A percentile compares a stretch with the other conserved stretches of the same genome.
phyloP scores from a whole-genome alignment of 306 rosid genomes.

The Hippophae gyantsensis region DNA sequence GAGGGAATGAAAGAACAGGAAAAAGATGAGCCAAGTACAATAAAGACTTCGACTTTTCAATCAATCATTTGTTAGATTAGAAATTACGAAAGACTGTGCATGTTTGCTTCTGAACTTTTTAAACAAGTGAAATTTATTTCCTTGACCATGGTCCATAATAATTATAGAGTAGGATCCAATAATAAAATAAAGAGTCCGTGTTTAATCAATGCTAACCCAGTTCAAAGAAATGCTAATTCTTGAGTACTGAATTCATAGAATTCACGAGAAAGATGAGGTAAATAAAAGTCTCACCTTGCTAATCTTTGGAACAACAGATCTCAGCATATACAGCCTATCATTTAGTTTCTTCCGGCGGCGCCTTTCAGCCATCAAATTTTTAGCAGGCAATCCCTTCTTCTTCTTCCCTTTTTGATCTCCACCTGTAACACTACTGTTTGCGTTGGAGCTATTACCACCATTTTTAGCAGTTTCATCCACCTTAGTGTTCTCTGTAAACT shows the following conservation, averaged over 20 bases:
- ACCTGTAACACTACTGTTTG: conserved; percentile 34
- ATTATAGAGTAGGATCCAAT: too few relatives aligned
- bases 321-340: conserved; percentile 90
- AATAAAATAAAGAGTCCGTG: too few relatives aligned
- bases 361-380: conserved; percentile 97
- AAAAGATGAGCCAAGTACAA: too few relatives aligned
- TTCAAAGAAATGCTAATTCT: too few relatives aligned
- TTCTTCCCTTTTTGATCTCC: conserved; percentile 86
- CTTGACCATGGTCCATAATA: background rate
- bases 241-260: background rate
- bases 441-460: conserved; percentile 39
- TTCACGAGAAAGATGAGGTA: background rate
- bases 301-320: conserved; percentile 96
- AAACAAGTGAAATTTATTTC: background rate
- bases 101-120: background rate
- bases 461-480: conserved; percentile 39
- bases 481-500: conserved; percentile 32
- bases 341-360: conserved; percentile 94
- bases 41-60: too few relatives aligned
- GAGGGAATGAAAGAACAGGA: background rate
- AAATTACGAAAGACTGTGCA: background rate
- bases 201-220: too few relatives aligned
- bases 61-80: too few relatives aligned
- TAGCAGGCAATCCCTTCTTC: conserved; percentile 87
- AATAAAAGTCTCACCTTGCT: conserved; percentile 67